These are phyloP conservation scores for Pseudogymnoascus pannorum DNA, from an alignment of 2,329 filamentous ascomycete species.

Conservation along the genomic window DNA sequence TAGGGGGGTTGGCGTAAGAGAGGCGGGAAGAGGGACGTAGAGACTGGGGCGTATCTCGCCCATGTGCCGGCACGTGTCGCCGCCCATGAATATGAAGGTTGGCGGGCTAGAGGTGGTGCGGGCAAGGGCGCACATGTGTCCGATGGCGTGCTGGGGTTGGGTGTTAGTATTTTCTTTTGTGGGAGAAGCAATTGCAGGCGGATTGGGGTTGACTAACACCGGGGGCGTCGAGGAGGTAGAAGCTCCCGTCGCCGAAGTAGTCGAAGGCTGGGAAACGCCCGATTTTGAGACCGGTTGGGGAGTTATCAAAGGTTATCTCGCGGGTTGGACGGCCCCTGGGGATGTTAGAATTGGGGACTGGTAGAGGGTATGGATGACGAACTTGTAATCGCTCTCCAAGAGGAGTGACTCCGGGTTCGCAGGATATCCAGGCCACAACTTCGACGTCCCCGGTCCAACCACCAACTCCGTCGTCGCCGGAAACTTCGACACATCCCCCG, in stretches of 20 bases:
- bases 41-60: constrained; percentile 38
- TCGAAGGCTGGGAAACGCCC: constrained; percentile 41
- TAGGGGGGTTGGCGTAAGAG: constrained; percentile 34
- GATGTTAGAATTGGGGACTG: not conserved
- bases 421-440: constrained; percentile 39
- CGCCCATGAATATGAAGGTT: constrained; percentile 42
- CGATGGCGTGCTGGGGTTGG: constrained; percentile 40
- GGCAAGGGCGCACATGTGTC: constrained; percentile 42
- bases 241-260: constrained; percentile 47
- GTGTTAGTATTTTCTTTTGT: no score
- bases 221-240: constrained; percentile 44
- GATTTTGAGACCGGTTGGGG: constrained; percentile 30
- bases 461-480: constrained; percentile 35
- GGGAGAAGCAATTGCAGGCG: no score
- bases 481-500: constrained; percentile 37
- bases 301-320: constrained; percentile 28
- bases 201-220: no score
- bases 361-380: not conserved
- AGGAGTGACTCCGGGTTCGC: constrained; percentile 32
- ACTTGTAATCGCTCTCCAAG: constrained; percentile 34
- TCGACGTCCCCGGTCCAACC: constrained; percentile 38
- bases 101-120: constrained; percentile 29
- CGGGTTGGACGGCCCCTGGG: constrained; percentile 27
- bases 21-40: constrained; percentile 33
- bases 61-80: constrained; percentile 39